Percentiles rank a stretch among this genome's conserved stretches.
Conservation (phyloP, 1,284 basidiomycete species). For the Bondarzewia mesenterica region DNA sequence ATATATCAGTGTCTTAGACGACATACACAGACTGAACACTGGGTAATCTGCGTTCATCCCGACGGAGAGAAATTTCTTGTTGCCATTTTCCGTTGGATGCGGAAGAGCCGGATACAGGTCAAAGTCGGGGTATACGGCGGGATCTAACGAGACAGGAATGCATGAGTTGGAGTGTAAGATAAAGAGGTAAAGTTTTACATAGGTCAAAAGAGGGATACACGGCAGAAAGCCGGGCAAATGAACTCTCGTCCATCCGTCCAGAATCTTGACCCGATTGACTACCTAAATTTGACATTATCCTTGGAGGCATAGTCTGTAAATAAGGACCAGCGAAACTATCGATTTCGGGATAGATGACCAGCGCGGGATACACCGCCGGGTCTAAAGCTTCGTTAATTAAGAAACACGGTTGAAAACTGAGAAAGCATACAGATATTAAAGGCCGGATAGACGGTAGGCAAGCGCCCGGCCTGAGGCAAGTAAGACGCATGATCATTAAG, state of each 20-base stretch:
- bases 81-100: neutral
- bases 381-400: conserved; percentile 7
- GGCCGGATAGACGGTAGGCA: conserved; percentile 5
- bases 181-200: neutral
- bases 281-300: neutral
- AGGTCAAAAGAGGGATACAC: conserved; percentile 3
- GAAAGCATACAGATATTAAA: conserved; percentile 9
- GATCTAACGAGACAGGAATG: conserved; percentile 4
- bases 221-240: neutral
- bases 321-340: neutral
- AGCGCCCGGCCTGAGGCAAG: neutral
- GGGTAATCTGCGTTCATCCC: neutral
- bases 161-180: neutral
- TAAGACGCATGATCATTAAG: neutral
- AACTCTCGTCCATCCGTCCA: neutral
- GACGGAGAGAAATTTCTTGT: neutral
- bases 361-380: conserved; percentile 10
- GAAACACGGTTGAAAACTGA: neutral
- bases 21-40: neutral
- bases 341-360: conserved; percentile 5
- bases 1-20: neutral
- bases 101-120: conserved; percentile 18
- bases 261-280: neutral
- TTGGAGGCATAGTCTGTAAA: neutral
- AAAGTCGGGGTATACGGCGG: conserved; percentile 12